phyloP scores from a whole-genome alignment of 768 basidiomycete genomes.

The Lenzites betulinus region DNA sequence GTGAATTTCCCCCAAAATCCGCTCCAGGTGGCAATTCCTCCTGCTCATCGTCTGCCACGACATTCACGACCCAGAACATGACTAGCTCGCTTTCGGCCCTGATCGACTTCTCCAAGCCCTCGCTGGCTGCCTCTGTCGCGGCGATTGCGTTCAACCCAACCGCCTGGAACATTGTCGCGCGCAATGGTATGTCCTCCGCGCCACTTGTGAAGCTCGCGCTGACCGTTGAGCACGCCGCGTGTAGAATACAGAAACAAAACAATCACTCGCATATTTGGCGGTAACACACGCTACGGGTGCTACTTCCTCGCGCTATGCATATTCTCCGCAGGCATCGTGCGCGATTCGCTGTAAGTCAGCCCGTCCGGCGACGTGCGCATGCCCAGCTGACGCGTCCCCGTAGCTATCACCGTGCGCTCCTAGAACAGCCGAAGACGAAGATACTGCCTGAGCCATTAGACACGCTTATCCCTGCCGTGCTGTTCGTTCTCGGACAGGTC shows the following conservation, averaged over 20 bases:
- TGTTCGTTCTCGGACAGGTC: conserved; percentile 76
- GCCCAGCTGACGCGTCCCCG: background rate
- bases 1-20: background rate
- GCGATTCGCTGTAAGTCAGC: conserved; percentile 77
- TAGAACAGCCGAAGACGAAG: conserved; percentile 69
- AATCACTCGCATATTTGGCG: conserved; percentile 80
- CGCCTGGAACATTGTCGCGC: conserved; percentile 95
- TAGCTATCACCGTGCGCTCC: conserved; percentile 77
- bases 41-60: conserved; percentile 4
- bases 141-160: conserved; percentile 89
- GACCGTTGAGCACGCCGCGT: conserved; percentile 32
- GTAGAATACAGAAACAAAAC: conserved; percentile 83
- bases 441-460: conserved; percentile 68
- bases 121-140: conserved; percentile 64
- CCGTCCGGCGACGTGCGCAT: background rate
- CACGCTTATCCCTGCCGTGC: conserved; percentile 55
- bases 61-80: conserved; percentile 6
- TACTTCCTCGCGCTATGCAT: conserved; percentile 87
- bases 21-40: background rate
- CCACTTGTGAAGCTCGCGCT: background rate
- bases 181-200: conserved; percentile 62
- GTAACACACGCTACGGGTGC: conserved; percentile 73
- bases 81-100: conserved; percentile 32
- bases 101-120: conserved; percentile 64
- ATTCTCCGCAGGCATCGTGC: conserved; percentile 80